Evolutionary conservation across 768 basidiomycete genomes (phyloP).

Genomic region (Trametes cingulata): DNA sequence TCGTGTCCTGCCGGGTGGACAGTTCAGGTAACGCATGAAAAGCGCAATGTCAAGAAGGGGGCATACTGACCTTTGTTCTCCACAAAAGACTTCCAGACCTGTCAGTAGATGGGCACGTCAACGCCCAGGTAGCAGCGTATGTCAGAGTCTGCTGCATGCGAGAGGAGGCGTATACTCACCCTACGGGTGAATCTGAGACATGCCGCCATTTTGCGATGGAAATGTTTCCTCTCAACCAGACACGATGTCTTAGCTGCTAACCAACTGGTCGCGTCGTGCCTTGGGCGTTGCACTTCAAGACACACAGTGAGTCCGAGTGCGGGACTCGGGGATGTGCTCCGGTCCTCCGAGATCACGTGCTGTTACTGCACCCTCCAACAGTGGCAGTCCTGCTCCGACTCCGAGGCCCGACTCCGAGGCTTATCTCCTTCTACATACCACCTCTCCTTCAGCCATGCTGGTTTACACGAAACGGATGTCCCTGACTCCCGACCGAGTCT

Average conservation of each 20-base stretch:
- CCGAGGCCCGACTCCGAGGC: no score
- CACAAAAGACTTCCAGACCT: constrained; percentile 85
- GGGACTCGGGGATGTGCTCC: neutral
- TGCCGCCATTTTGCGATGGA: constrained; percentile 52
- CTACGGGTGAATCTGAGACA: constrained; percentile 71
- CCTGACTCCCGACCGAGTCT: neutral
- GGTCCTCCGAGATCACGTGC: neutral
- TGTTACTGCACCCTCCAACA: no score
- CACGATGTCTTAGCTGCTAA: neutral
- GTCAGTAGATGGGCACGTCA: constrained; percentile 4
- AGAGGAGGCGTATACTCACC: constrained; percentile 36
- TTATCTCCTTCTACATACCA: no score
- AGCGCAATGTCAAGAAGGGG: neutral
- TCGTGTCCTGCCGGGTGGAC: constrained; percentile 62
- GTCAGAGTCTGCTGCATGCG: neutral
- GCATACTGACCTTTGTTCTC: constrained; percentile 59
- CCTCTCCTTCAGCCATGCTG: neutral
- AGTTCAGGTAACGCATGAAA: neutral
- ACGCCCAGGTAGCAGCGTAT: neutral
- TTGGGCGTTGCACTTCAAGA: neutral
- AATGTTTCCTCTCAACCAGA: neutral
- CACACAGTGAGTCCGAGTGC: no score
- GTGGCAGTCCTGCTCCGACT: no score
- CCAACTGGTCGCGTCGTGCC: neutral
- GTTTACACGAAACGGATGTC: neutral